A percentile compares a stretch with the other conserved stretches of the same genome.
Evolutionary conservation across 2,329 filamentous ascomycete species (phyloP).

Genomic region (Cordyceps cicadae): DNA sequence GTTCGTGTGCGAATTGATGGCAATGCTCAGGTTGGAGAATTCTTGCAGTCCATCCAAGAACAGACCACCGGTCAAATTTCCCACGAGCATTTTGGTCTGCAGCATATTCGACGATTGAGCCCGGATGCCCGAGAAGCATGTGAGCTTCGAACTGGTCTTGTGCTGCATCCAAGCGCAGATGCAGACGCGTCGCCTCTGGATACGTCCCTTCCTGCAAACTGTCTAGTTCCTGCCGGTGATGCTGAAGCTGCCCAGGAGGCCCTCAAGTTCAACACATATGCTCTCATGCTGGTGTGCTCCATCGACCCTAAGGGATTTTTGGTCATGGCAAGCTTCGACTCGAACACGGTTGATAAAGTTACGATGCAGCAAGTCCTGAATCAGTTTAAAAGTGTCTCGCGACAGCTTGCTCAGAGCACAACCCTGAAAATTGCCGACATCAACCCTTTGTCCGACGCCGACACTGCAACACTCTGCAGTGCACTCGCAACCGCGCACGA

Average conservation of each 20-base stretch:
- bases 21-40: conserved; percentile 37
- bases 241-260: conserved; percentile 51
- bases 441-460: conserved; percentile 25
- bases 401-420: conserved; percentile 36
- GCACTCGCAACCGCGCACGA: conserved; percentile 16
- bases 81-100: conserved; percentile 55
- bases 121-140: conserved; percentile 47
- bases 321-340: conserved; percentile 58
- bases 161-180: conserved; percentile 40
- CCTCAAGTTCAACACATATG: conserved; percentile 50
- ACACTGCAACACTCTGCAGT: conserved; percentile 24
- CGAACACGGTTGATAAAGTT: conserved; percentile 43
- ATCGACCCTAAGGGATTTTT: conserved; percentile 47
- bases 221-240: conserved; percentile 47
- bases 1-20: conserved; percentile 40
- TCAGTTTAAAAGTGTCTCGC: conserved; percentile 43
- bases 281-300: conserved; percentile 58
- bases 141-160: conserved; percentile 46
- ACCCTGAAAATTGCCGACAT: conserved; percentile 26
- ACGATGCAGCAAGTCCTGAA: conserved; percentile 45
- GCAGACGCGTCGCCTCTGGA: conserved; percentile 18
- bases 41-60: conserved; percentile 48
- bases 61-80: conserved; percentile 50
- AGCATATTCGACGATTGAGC: conserved; percentile 50
- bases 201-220: conserved; percentile 35